Percentiles rank a stretch among this genome's conserved stretches.
phyloP scores from a whole-genome alignment of 805 yeast genomes.

The Diddensiella santjacobensis region DNA sequence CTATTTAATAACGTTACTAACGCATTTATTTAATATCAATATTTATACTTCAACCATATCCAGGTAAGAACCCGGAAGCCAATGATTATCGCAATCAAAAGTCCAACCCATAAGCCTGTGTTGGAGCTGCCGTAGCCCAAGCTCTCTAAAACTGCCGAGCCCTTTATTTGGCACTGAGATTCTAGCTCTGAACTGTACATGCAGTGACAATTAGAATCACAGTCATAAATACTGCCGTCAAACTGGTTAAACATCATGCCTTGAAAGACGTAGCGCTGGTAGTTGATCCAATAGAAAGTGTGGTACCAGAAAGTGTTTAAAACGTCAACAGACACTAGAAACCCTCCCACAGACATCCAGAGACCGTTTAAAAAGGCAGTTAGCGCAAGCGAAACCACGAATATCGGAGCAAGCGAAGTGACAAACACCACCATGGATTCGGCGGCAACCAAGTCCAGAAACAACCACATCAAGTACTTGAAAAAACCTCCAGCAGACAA shows the following conservation, averaged over 20 bases:
- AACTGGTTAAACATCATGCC: slow-evolving; percentile 44
- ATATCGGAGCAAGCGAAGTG: slow-evolving; percentile 35
- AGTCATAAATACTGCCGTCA: slow-evolving; percentile 28
- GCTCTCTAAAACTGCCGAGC: slow-evolving; percentile 34
- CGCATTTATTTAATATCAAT: not conserved
- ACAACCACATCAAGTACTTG: slow-evolving; percentile 38
- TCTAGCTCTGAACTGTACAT: slow-evolving; percentile 33
- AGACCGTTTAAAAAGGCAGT: slow-evolving; percentile 42
- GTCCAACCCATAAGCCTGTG: slow-evolving; percentile 38
- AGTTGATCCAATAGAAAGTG: slow-evolving; percentile 41
- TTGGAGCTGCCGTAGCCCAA: slow-evolving; percentile 33
- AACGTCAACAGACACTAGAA: slow-evolving; percentile 35
- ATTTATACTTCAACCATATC: slow-evolving; percentile 15
- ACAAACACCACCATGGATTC: slow-evolving; percentile 40
- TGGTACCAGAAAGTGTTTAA: slow-evolving; percentile 40
- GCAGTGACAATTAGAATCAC: slow-evolving; percentile 37
- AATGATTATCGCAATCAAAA: slow-evolving; percentile 34
- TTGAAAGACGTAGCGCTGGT: slow-evolving; percentile 42
- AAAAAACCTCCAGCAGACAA: slow-evolving; percentile 34
- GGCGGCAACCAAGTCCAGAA: slow-evolving; percentile 40
- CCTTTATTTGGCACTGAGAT: slow-evolving; percentile 17
- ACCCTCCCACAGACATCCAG: slow-evolving; percentile 45
- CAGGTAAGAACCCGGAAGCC: slow-evolving; percentile 33
- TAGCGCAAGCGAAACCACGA: slow-evolving; percentile 39
- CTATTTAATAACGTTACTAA: not conserved